A percentile compares a stretch with the other conserved stretches of the same genome.
Evolutionary conservation across 306 rosid species (phyloP).

Genomic region (Corylus avellana): DNA sequence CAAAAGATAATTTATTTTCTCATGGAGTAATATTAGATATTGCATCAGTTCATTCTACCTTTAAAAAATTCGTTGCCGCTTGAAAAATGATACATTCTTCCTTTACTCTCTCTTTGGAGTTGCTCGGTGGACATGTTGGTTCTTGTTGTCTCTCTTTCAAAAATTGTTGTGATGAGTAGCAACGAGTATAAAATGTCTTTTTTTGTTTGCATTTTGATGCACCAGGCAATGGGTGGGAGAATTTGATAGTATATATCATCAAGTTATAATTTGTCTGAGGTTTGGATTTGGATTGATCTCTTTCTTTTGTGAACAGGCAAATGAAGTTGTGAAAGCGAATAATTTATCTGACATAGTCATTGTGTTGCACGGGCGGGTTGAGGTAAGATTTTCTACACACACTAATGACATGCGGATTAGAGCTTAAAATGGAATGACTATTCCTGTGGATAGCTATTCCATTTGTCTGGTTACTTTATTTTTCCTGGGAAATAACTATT

Average conservation of each 20-base stretch:
- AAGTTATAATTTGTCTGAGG: neutral
- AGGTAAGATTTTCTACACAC: constrained; percentile 58
- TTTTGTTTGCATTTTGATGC: neutral
- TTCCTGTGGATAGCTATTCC: no score
- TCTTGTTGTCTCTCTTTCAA: neutral
- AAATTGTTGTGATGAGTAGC: neutral
- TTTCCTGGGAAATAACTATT: no score
- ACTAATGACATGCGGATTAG: neutral
- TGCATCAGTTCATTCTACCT: neutral
- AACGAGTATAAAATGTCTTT: neutral
- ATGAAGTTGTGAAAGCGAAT: constrained; percentile 92
- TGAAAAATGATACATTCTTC: neutral
- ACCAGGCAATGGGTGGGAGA: neutral
- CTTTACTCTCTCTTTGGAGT: neutral
- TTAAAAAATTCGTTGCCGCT: neutral
- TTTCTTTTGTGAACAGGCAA: constrained; percentile 65
- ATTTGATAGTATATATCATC: neutral
- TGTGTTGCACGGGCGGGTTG: constrained; percentile 94
- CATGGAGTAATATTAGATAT: neutral
- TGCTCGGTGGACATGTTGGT: neutral
- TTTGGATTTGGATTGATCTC: constrained; percentile 31
- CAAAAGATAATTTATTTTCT: neutral
- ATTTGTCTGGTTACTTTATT: no score
- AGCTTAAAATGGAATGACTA: no score
- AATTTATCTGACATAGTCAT: constrained; percentile 72